Evolutionary conservation across 495 filamentous ascomycete genomes (phyloP), one percentile per base, ranked within the genome.

Genomic region (Ramalina peruviana): DNA sequence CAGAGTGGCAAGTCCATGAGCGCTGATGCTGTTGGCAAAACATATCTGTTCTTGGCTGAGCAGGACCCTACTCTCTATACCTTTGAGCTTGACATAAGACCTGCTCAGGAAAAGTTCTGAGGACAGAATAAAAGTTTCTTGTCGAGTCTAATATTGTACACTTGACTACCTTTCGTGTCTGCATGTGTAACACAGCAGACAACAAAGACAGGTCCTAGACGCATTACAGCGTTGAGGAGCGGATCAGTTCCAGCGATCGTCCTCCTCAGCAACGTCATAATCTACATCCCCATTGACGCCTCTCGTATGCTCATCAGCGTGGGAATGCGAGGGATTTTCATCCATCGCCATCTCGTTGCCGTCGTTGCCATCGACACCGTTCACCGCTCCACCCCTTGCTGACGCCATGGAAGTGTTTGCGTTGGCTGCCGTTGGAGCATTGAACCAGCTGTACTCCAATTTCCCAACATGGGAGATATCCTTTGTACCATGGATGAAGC

Each of bases 381-480:
- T 19, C 20, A 13, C 3, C 10, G 16, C 37, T 38, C 27, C 30
- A 21, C 16, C 20, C 16, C 10, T 25, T 26, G 5, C 36, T 36
- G 15, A 10, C 15, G 16, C 12, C 27, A 27, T 27, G 30, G 30
- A 33, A 7, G 30, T 33, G 12, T 33, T 33, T 15, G 36, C 17
- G 21, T 53, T 40, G 26, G 49, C 21, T 39, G 30, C 40, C 13
- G 40, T 39, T 27, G 57, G 48, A n/a, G 51, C 46, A 27, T 56
- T 56, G 37, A 82, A 71, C 92, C 92, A 98, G 13, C 73, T 60
- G 20, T 88, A 66, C 46, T 92, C 81, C 21, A 94, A 70, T 51
- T 83, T 82, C 39, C 85, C 88, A 21, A 94, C 72, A 15, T 75
- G 74, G 2, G 86, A 80, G 47, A 94, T 82, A 42, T 80, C 72